A percentile compares a stretch with the other conserved stretches of the same genome.
Evolutionary conservation across 305 asterid species (phyloP).

Genomic region (Stenogyne calaminthoides): DNA sequence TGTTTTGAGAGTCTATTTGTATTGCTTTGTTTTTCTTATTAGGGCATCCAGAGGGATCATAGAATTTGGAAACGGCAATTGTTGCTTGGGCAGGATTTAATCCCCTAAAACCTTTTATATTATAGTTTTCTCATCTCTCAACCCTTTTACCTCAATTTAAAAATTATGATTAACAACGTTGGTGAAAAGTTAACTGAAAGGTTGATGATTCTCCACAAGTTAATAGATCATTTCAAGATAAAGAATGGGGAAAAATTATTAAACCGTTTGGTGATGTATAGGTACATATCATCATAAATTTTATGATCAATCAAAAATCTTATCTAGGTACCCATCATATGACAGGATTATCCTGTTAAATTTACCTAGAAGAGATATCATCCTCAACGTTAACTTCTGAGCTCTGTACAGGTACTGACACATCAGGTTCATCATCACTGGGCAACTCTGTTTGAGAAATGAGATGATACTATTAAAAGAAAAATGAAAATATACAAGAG

Average conservation of each 20-base stretch:
- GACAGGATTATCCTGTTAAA: constrained; percentile 2
- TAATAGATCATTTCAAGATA: background rate
- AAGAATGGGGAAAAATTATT: background rate
- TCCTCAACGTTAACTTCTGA: constrained; percentile 69
- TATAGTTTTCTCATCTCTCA: no score
- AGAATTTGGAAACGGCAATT: no score
- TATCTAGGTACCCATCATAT: background rate
- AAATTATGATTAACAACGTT: no score
- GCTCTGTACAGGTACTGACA: constrained; percentile 57
- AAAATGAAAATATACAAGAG: no score
- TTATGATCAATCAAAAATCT: constrained; percentile 21
- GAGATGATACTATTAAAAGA: no score
- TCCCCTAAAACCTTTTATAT: no score
- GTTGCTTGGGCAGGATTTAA: no score
- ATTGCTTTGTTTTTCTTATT: no score
- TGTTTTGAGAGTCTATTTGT: no score
- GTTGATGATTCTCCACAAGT: constrained; percentile 11
- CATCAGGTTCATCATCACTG: constrained; percentile 72
- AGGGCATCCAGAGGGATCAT: no score
- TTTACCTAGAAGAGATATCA: constrained; percentile 82
- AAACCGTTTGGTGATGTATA: background rate
- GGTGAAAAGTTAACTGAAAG: no score
- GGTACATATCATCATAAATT: background rate
- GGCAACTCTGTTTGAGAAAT: constrained; percentile 48
- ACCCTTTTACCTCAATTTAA: no score